Evolutionary conservation across 83 land plant species (phyloP).

Genomic region (Diphasiastrum complanatum): DNA sequence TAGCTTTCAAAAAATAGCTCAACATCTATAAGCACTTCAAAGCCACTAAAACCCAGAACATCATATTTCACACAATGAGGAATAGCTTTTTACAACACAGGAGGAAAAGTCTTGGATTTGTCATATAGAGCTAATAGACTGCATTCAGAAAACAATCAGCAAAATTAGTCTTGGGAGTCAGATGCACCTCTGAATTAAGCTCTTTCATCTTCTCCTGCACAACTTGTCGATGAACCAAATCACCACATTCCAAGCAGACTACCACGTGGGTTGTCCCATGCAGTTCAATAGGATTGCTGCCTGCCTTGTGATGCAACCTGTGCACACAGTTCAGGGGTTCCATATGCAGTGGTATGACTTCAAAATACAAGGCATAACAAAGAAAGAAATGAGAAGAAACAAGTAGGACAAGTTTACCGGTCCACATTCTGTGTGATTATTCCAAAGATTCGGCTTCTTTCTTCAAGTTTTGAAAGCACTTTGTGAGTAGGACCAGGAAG

Average conservation of each 20-base stretch:
- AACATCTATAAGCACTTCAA: no score
- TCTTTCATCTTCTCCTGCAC: constrained; percentile 69
- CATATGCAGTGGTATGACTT: background rate
- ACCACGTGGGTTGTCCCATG: constrained; percentile 91
- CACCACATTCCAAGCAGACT: constrained; percentile 62
- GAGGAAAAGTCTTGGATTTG: no score
- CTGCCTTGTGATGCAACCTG: constrained; percentile 88
- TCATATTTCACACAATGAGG: no score
- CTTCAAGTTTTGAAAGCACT: constrained; percentile 66
- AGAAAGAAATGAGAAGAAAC: background rate
- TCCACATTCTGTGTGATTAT: constrained; percentile 95
- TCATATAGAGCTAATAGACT: no score
- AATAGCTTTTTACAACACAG: no score
- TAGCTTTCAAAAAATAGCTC: no score
- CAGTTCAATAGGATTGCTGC: constrained; percentile 77
- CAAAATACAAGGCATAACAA: background rate
- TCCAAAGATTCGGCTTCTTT: constrained; percentile 48
- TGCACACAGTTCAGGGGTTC: constrained; percentile 9
- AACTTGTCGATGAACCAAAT: constrained; percentile 37
- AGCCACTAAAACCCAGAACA: no score
- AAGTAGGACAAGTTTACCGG: constrained; percentile 35
- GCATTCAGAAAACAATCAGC: no score
- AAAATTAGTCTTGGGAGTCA: no score
- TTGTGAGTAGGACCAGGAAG: constrained; percentile 66
- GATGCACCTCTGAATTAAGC: constrained; percentile 70